Conservation (phyloP, 2,329 filamentous ascomycete genomes). For the Bipolaris cookei region DNA sequence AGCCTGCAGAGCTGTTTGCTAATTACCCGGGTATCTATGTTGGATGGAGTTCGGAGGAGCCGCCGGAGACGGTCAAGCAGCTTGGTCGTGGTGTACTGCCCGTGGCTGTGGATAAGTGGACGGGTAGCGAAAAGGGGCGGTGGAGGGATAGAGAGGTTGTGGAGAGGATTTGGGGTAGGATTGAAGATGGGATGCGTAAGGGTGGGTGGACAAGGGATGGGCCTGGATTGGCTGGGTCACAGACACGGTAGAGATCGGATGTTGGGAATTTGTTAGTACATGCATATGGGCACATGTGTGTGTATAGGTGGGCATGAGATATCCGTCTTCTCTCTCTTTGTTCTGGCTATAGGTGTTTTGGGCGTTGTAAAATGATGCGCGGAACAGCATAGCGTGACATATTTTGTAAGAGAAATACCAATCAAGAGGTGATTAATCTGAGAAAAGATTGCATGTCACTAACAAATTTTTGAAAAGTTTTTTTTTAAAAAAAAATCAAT, state of each 20-base stretch:
- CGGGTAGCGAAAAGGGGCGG: conserved; percentile 56
- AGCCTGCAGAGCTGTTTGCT: conserved; percentile 85
- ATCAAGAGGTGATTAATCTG: background rate
- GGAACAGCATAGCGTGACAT: background rate
- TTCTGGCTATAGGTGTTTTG: conserved; percentile 17
- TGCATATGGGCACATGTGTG: background rate
- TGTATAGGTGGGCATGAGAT: conserved; percentile 1
- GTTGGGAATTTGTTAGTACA: background rate
- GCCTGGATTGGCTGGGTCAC: conserved; percentile 53
- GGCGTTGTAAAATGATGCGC: conserved; percentile 3
- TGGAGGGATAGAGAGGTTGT: conserved; percentile 94
- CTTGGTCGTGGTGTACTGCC: conserved; percentile 87
- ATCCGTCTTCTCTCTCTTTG: background rate
- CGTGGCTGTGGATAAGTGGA: conserved; percentile 85
- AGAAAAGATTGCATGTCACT: no score
- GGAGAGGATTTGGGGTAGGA: conserved; percentile 86
- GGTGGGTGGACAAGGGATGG: conserved; percentile 83
- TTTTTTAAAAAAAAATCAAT: no score
- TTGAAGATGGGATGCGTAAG: conserved; percentile 85
- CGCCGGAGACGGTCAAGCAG: conserved; percentile 76
- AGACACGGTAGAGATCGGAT: conserved; percentile 16
- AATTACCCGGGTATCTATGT: conserved; percentile 88
- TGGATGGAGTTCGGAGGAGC: conserved; percentile 84
- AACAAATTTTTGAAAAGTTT: no score
- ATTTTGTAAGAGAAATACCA: background rate